Base-by-base conservation (phyloP, 2,329 filamentous ascomycete genomes). In the Penicillium sp. region DNA sequence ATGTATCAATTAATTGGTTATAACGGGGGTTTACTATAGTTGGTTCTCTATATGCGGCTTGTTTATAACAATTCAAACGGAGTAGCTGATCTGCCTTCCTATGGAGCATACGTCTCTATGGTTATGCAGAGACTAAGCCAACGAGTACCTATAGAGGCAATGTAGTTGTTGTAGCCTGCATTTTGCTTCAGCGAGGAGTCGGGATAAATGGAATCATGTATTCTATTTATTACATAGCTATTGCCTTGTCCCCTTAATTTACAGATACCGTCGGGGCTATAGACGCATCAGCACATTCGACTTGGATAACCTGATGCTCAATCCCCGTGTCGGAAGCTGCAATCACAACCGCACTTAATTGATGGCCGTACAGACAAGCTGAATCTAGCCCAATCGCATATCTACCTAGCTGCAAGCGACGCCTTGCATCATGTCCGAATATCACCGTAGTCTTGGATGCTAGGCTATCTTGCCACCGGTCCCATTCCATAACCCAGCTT, bases 351-450 rank as follows among this genome's bases (percentile, higher is more conserved):
- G 64, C 64, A 31, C 60, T 67, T 8, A 67, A 36, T 33, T 57
- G 44, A 43, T 65, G 21, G 6, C 65, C 65, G 25, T 67, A 67
- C 40, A 66, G 44, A 50, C 65, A 67, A 5, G 43, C 65, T 4
- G 64, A 62, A 25, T 67, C 64, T 34, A 66, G 47, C 15, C 65
- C 64, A 50, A 67, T 65, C 8, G 60, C 16, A 60, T 65, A 60
- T 3, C 13, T 64, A 15, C 64, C 58, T 21, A 51, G 21, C 38
- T 67, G 65, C 47, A 67, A 50, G 19, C 64, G 57, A 33, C 65
- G 65, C 48, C 64, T 67, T 10, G 65, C 64, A 59, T 67, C 65
- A 31, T 67, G 65, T 2, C 65, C 65, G 15, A 67, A 67, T 13
- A 67, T 46, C 44, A 67, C 65, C 0, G 62, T 66, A 5, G 60